Evolutionary conservation across 176 grass and related monocot species (phyloP).

Genomic region (Rhynchospora pubera): DNA sequence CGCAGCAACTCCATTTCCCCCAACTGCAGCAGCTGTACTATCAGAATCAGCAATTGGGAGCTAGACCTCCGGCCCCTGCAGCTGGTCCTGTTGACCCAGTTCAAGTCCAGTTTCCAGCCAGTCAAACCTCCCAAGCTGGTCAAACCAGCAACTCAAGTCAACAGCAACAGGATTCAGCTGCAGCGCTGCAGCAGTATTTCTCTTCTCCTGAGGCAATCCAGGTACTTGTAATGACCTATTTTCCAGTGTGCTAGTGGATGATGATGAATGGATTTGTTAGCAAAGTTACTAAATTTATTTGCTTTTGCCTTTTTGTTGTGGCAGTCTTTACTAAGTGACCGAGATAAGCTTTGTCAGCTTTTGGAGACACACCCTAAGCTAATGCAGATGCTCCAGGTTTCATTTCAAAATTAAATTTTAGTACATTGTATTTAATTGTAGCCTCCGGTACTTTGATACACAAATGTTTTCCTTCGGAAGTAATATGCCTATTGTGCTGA

Average conservation of each 20-base stretch:
- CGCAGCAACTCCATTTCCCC: conserved; percentile 59
- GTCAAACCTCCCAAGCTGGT: conserved; percentile 9
- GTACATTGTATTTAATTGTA: not conserved
- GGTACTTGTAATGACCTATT: conserved; percentile 29
- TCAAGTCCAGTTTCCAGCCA: not conserved
- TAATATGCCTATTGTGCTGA: not conserved
- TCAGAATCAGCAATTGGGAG: conserved; percentile 25
- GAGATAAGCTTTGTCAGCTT: conserved; percentile 86
- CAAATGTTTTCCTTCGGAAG: conserved; percentile 1
- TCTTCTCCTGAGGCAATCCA: conserved; percentile 94
- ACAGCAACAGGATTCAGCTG: conserved; percentile 50
- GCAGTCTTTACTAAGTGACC: conserved; percentile 73
- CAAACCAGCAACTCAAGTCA: conserved; percentile 9
- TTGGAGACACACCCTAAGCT: conserved; percentile 86
- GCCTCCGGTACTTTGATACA: not conserved
- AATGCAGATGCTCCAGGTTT: conserved; percentile 99
- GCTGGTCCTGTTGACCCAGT: not conserved
- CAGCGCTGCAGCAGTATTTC: conserved; percentile 66
- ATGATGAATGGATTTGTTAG: conserved; percentile 6
- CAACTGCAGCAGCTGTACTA: conserved; percentile 60
- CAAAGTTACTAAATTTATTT: not conserved
- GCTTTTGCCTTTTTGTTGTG: conserved; percentile 9
- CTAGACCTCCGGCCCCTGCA: not conserved
- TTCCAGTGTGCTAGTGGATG: not conserved
- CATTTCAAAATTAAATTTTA: conserved; percentile 12